Conservation (phyloP, 2,329 filamentous ascomycete species). For the Metarhizium robertsii region DNA sequence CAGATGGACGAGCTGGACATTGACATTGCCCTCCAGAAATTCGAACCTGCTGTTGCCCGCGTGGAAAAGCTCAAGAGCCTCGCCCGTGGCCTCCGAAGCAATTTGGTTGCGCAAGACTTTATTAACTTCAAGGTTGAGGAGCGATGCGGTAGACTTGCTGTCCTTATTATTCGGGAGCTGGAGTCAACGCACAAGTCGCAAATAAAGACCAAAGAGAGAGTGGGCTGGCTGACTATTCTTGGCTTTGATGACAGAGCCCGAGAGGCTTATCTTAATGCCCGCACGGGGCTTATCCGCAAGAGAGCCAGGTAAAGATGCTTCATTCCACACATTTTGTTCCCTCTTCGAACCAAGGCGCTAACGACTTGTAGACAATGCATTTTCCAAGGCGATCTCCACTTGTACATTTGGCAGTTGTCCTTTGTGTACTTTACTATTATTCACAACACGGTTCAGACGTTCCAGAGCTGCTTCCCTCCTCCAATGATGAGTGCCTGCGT, state of each 20-base stretch:
- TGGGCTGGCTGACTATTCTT: conserved; percentile 74
- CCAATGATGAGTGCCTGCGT: conserved; percentile 89
- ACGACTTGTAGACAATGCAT: conserved; percentile 63
- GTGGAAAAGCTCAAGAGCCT: conserved; percentile 80
- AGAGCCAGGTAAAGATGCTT: conserved; percentile 58
- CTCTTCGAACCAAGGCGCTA: neutral
- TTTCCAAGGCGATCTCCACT: conserved; percentile 85
- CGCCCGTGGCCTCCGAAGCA: conserved; percentile 72
- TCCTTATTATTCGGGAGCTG: conserved; percentile 67
- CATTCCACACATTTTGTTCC: neutral
- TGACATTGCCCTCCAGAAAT: conserved; percentile 81
- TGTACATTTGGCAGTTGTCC: conserved; percentile 91
- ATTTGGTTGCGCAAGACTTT: conserved; percentile 80
- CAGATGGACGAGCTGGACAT: conserved; percentile 97
- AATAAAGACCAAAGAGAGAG: conserved; percentile 68
- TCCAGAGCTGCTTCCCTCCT: conserved; percentile 77
- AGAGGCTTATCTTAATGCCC: conserved; percentile 74
- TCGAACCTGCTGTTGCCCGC: conserved; percentile 72
- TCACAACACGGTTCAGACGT: conserved; percentile 83
- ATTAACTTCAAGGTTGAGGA: conserved; percentile 88
- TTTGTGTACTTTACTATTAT: conserved; percentile 95
- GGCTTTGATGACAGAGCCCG: conserved; percentile 86
- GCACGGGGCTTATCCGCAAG: conserved; percentile 69
- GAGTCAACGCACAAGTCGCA: conserved; percentile 69
- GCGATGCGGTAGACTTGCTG: conserved; percentile 67